These are phyloP conservation scores for Lignosus rhinocerotis DNA, from an alignment of 1,284 basidiomycete genomes.

Conservation along the genomic window DNA sequence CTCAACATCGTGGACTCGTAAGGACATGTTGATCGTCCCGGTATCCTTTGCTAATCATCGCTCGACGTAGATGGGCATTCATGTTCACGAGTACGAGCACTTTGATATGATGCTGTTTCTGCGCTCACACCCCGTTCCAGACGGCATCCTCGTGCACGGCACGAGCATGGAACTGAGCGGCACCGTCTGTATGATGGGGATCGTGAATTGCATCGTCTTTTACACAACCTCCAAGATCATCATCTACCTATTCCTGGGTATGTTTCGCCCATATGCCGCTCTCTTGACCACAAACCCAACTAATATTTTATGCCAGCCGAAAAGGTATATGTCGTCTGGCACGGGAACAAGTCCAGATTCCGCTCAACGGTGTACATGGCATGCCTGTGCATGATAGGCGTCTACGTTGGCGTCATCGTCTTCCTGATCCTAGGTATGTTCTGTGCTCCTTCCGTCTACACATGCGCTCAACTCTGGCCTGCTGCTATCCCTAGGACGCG, in stretches of 20 bases:
- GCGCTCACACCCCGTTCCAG: conserved; percentile 17
- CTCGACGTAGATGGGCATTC: conserved; percentile 31
- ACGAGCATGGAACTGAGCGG: conserved; percentile 36
- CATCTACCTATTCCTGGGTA: conserved; percentile 42
- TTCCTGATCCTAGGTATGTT: conserved; percentile 36
- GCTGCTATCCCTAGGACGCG: conserved; percentile 32
- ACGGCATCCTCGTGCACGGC: conserved; percentile 40
- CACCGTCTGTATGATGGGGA: conserved; percentile 37
- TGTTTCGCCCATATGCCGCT: neutral
- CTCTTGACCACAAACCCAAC: neutral
- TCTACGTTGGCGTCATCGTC: conserved; percentile 36
- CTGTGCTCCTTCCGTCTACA: neutral
- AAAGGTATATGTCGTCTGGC: conserved; percentile 41
- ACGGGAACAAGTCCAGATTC: conserved; percentile 27
- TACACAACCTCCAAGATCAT: conserved; percentile 40
- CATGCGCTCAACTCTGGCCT: neutral
- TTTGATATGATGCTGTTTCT: neutral
- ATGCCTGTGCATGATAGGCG: conserved; percentile 31
- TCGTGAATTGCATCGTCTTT: conserved; percentile 40
- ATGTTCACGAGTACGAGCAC: conserved; percentile 34
- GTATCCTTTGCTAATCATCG: no score
- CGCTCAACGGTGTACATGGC: conserved; percentile 38
- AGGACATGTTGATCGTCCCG: conserved; percentile 5
- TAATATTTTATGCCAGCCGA: conserved; percentile 29
- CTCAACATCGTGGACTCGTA: conserved; percentile 35